Evolutionary conservation across 306 rosid genomes (phyloP).

Genomic region (Acacia melanoxylon): DNA sequence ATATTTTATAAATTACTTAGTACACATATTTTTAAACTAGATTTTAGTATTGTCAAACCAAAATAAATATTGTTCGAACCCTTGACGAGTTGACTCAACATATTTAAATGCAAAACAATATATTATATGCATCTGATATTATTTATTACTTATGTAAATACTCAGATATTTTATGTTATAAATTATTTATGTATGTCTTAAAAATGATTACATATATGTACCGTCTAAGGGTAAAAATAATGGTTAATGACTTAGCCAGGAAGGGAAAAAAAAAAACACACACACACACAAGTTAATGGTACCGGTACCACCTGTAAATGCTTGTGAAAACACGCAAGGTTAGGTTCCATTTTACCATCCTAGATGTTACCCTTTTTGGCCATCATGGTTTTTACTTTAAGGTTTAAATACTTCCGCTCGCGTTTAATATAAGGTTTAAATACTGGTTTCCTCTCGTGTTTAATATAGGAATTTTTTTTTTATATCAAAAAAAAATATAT

Average conservation of each 20-base stretch:
- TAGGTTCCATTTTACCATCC: background rate
- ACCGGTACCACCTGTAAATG: background rate
- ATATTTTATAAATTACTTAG: background rate
- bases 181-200: too few species aligned
- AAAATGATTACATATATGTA: background rate
- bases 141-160: too few species aligned
- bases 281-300: too few species aligned
- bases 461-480: too few species aligned
- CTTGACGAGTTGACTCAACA: background rate
- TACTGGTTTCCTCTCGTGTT: too few species aligned
- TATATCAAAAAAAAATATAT: too few species aligned
- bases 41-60: background rate
- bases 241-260: background rate
- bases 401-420: too few species aligned
- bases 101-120: background rate
- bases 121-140: too few species aligned
- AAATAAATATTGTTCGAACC: background rate
- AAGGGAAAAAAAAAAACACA: background rate
- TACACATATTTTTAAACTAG: background rate
- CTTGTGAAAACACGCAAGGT: background rate
- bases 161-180: background rate
- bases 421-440: too few species aligned
- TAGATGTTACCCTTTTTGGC: background rate
- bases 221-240: background rate
- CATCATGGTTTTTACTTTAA: too few species aligned